A percentile compares a stretch with the other conserved stretches of the same genome.
These are phyloP conservation scores for Russula sp. DNA, from an alignment of 768 basidiomycete genomes.

Conservation along the genomic window DNA sequence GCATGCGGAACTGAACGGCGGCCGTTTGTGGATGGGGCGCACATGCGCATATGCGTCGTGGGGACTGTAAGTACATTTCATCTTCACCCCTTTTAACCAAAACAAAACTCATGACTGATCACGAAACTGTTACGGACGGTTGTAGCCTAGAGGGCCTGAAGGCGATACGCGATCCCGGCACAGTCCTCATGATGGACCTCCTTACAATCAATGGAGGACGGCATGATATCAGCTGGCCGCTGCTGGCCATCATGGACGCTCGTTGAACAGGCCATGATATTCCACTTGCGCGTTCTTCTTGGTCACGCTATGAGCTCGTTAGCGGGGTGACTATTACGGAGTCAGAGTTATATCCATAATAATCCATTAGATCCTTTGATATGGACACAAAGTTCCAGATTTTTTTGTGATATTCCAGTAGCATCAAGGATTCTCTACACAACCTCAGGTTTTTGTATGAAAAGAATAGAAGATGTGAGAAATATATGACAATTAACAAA, in stretches of 20 bases:
- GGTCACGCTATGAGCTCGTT: conserved; percentile 42
- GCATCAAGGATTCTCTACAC: too few relatives aligned
- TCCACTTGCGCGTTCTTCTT: conserved; percentile 39
- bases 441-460: too few relatives aligned
- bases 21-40: conserved; percentile 44
- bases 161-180: conserved; percentile 39
- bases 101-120: conserved; percentile 14
- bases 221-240: conserved; percentile 41
- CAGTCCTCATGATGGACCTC: conserved; percentile 43
- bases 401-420: too few relatives aligned
- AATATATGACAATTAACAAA: too few relatives aligned
- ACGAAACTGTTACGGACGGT: conserved; percentile 41
- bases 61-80: conserved; percentile 39
- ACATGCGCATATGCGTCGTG: conserved; percentile 48
- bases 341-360: too few relatives aligned
- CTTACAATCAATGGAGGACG: conserved; percentile 46
- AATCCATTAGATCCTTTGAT: too few relatives aligned
- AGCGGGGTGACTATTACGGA: conserved; percentile 42
- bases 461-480: too few relatives aligned
- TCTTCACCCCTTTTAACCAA: not conserved
- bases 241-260: conserved; percentile 46
- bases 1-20: conserved; percentile 37
- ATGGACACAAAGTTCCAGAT: too few relatives aligned
- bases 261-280: conserved; percentile 43
- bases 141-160: conserved; percentile 38